phyloP scores from a whole-genome alignment of 139 green algal genomes.

The Asterochloris erici region DNA sequence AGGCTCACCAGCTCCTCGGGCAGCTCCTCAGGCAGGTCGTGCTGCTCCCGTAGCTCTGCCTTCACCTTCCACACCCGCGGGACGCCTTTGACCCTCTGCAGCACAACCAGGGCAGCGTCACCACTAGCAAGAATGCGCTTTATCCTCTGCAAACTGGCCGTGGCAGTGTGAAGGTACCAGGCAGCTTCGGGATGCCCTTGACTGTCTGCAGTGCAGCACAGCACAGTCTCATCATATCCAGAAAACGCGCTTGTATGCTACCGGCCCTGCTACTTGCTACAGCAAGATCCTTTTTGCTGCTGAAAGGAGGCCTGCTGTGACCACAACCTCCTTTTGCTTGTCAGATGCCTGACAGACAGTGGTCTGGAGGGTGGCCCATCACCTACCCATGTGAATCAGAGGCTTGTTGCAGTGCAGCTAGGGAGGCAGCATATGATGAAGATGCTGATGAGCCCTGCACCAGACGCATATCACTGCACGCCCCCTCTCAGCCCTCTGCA shows the following conservation, averaged over 20 bases:
- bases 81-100: constrained; percentile 35
- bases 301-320: too few relatives aligned
- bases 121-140: background rate
- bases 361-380: background rate
- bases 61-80: constrained; percentile 32
- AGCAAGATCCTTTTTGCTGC: too few relatives aligned
- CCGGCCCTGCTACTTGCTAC: too few relatives aligned
- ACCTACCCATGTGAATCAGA: too few relatives aligned
- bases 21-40: constrained; percentile 25
- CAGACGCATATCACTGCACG: too few relatives aligned
- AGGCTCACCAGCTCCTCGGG: constrained; percentile 22
- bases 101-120: background rate
- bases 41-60: constrained; percentile 8
- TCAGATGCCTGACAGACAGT: background rate
- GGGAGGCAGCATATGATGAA: too few relatives aligned
- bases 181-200: background rate
- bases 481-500: too few relatives aligned
- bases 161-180: background rate
- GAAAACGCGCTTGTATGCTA: background rate
- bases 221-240: background rate
- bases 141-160: background rate
- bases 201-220: background rate
- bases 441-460: too few relatives aligned
- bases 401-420: too few relatives aligned
- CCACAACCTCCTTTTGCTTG: too few relatives aligned